These are phyloP conservation scores for Aquilaria yunnanensis DNA, from an alignment of 345 rosid genomes.

Conservation along the genomic window DNA sequence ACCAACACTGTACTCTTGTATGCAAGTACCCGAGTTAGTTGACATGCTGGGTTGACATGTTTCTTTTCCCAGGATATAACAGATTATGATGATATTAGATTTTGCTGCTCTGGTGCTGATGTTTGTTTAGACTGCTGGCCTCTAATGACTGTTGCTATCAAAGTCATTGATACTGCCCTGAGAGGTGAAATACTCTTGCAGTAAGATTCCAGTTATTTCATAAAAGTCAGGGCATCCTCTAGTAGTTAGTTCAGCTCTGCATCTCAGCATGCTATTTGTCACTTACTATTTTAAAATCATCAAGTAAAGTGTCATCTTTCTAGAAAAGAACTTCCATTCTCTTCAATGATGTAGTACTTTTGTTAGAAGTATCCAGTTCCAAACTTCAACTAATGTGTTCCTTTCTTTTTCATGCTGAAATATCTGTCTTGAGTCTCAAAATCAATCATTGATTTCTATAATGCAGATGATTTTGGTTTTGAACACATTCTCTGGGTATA, in stretches of 20 bases:
- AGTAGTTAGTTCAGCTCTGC: too few species aligned
- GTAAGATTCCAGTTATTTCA: background rate
- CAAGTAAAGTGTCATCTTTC: too few species aligned
- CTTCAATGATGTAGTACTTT: too few species aligned
- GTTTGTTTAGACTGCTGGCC: conserved; percentile 95
- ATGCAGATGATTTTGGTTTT: conserved; percentile 91
- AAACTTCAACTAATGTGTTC: background rate
- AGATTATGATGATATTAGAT: conserved; percentile 74
- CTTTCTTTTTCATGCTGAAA: background rate
- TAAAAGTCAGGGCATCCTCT: too few species aligned
- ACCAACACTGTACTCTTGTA: background rate
- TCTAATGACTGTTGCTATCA: conserved; percentile 74
- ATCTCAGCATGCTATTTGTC: too few species aligned
- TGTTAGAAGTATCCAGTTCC: too few species aligned
- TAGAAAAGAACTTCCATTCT: too few species aligned
- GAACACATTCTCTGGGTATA: conserved; percentile 88
- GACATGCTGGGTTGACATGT: background rate
- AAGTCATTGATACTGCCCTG: conserved; percentile 80
- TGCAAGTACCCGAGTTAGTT: background rate
- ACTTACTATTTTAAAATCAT: too few species aligned
- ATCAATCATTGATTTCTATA: conserved; percentile 1
- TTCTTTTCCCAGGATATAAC: conserved; percentile 54
- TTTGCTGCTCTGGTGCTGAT: conserved; percentile 94
- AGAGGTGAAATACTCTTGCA: conserved; percentile 40
- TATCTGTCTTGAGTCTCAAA: background rate